These are phyloP conservation scores for Dipteronia dyeriana DNA, from an alignment of 345 rosid genomes.

Conservation along the genomic window DNA sequence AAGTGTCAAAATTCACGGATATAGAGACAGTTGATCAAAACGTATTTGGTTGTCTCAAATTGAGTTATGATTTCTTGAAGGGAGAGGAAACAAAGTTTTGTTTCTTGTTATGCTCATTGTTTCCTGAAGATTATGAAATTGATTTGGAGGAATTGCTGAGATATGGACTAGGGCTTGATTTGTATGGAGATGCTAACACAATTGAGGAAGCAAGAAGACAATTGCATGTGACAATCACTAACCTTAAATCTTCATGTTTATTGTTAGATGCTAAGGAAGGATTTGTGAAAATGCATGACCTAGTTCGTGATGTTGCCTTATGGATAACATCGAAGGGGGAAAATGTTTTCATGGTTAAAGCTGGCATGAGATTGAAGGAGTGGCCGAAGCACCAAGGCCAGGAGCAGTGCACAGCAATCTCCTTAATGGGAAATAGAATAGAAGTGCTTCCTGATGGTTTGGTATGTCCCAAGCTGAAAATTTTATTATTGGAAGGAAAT, in stretches of 20 bases:
- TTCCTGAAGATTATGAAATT: conserved; percentile 20
- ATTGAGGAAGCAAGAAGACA: conserved; percentile 3
- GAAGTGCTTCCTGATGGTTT: background rate
- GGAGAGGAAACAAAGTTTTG: background rate
- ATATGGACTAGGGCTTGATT: conserved; percentile 1
- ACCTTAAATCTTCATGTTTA: conserved; percentile 5
- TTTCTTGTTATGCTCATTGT: conserved; percentile 18
- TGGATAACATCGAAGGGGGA: background rate
- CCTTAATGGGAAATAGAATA: background rate
- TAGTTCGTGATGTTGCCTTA: conserved; percentile 4
- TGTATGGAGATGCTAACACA: background rate
- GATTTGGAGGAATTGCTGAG: background rate
- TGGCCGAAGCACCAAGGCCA: conserved; percentile 11
- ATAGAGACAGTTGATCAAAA: background rate
- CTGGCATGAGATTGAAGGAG: background rate
- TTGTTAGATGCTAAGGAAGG: background rate
- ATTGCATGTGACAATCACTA: background rate
- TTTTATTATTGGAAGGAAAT: background rate
- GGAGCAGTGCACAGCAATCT: background rate
- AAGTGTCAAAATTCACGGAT: conserved; percentile 7
- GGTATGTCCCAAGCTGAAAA: conserved; percentile 15
- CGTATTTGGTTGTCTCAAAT: background rate
- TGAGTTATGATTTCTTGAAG: conserved; percentile 9
- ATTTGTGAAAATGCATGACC: conserved; percentile 15
- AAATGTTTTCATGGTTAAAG: background rate